Base-by-base conservation (phyloP, 2,329 filamentous ascomycete species). In the Neonectria hederae region DNA sequence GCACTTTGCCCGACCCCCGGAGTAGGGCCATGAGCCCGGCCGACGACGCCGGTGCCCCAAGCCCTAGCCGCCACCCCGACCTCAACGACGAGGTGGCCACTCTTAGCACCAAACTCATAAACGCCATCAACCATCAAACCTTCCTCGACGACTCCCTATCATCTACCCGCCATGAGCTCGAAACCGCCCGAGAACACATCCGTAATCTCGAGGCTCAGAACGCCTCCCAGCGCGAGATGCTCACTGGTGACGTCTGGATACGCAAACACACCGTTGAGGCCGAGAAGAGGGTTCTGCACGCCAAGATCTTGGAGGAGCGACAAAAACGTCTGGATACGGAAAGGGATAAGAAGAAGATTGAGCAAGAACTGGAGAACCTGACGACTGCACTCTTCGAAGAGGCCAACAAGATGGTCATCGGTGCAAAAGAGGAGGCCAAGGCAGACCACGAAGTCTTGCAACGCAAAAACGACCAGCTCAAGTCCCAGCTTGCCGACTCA, bases 381-480 rank as follows among this genome's bases (percentile, higher is more conserved):
- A 98, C 96, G 0, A 90, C 93, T 1, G 94, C 93, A 28, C 85
- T 99, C n/a, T 99, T 99, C 68, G 94, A 98, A 76, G 95, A 99
- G 83, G 96, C 96, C 54, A 98, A 99, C 81, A 94, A 92, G 84
- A 98, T 99, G 95, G 96, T 99, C 56, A 92, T 95, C 43, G 76
- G 73, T 17, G 95, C 95, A 40, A 93, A 97, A 75, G 93, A 94
- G 77, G 93, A 97, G 66, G 94, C 96, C 9, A 90, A 94, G 65
- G 89, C 88, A 68, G 93, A 97, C 72, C 91, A 93, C 40, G 94
- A 97, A 69, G 86, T 87, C 5, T 83, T 94, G 45, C 90, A 94
- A 62, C 92, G 91, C 75, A 93, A 93, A 76, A 97, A 96, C 73
- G 93, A 97, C 62, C 93, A 97, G 78, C 86, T 98, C 55, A 92